Evolutionary conservation across 805 yeast species (phyloP).

Genomic region (Yamadazyma takamatsuzukensis): DNA sequence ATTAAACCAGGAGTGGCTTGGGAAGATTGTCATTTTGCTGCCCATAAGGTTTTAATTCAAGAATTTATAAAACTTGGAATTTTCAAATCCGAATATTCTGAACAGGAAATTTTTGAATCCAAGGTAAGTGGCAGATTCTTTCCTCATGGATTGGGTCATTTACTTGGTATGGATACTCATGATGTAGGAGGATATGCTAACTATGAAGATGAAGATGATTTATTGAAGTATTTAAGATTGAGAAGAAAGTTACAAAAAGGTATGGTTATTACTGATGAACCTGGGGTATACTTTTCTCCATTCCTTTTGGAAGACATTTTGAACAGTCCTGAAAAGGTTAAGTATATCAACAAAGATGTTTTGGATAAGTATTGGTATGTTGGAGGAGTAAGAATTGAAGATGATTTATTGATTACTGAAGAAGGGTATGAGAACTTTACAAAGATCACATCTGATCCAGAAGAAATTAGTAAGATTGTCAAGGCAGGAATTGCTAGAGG

Average conservation of each 20-base stretch:
- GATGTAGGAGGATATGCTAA: constrained; percentile 90
- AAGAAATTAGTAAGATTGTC: constrained; percentile 75
- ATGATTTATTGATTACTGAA: constrained; percentile 76
- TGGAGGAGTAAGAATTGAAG: constrained; percentile 98
- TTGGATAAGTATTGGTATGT: constrained; percentile 77
- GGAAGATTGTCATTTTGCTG: constrained; percentile 78
- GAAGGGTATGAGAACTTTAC: constrained; percentile 81
- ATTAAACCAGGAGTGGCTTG: constrained; percentile 81
- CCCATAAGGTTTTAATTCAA: constrained; percentile 74
- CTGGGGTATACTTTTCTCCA: constrained; percentile 89
- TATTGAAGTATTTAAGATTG: constrained; percentile 73
- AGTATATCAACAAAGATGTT: constrained; percentile 60
- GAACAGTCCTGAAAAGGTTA: constrained; percentile 42
- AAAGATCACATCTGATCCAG: constrained; percentile 78
- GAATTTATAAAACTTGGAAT: constrained; percentile 73
- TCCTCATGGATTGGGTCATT: constrained; percentile 96
- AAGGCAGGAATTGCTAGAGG: constrained; percentile 64
- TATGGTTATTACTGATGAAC: constrained; percentile 93
- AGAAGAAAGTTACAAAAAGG: constrained; percentile 68
- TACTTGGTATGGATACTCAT: constrained; percentile 92
- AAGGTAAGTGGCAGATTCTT: constrained; percentile 74
- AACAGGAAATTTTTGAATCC: constrained; percentile 66
- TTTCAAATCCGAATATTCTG: constrained; percentile 52
- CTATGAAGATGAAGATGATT: constrained; percentile 77
- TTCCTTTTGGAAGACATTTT: constrained; percentile 67